Evolutionary conservation across 225 moss, liverwort and hornwort genomes (phyloP).

Genomic region (Asterella californica): DNA sequence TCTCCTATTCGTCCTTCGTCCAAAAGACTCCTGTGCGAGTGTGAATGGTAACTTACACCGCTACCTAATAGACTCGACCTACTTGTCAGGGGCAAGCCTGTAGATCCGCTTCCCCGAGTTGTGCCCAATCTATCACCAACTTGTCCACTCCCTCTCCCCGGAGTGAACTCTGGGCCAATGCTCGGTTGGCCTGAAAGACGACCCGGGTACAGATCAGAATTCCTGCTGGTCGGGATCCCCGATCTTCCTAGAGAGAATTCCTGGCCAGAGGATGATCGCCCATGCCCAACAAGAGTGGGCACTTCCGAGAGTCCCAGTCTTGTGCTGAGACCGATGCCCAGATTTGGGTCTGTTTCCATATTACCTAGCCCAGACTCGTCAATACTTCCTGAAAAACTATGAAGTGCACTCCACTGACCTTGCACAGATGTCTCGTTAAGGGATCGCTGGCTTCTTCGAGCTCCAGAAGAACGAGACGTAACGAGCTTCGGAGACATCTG

Average conservation of each 20-base stretch:
- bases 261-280: conserved; percentile 8
- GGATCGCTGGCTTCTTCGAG: conserved; percentile 56
- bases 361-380: conserved; percentile 48
- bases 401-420: conserved; percentile 56
- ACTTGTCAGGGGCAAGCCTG: conserved; percentile 44
- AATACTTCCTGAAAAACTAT: conserved; percentile 48
- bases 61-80: conserved; percentile 43
- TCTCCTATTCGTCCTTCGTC: conserved; percentile 51
- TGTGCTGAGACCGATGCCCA: conserved; percentile 63
- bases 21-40: conserved; percentile 39
- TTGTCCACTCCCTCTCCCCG: conserved; percentile 42
- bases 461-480: conserved; percentile 52
- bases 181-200: conserved; percentile 32
- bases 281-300: conserved; percentile 27
- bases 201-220: conserved; percentile 17
- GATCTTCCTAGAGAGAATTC: conserved; percentile 23
- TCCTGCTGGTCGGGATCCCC: conserved; percentile 16
- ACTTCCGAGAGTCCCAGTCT: conserved; percentile 62
- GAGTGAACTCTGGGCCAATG: conserved; percentile 37
- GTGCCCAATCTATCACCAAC: conserved; percentile 40
- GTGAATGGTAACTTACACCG: conserved; percentile 27
- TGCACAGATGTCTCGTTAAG: conserved; percentile 43
- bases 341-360: conserved; percentile 52
- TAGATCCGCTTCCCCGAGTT: conserved; percentile 39
- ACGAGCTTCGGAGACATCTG: conserved; percentile 55